Evolutionary conservation across 768 basidiomycete genomes (phyloP), one percentile per base, ranked within the genome.

Genomic region (Collybia nuda): DNA sequence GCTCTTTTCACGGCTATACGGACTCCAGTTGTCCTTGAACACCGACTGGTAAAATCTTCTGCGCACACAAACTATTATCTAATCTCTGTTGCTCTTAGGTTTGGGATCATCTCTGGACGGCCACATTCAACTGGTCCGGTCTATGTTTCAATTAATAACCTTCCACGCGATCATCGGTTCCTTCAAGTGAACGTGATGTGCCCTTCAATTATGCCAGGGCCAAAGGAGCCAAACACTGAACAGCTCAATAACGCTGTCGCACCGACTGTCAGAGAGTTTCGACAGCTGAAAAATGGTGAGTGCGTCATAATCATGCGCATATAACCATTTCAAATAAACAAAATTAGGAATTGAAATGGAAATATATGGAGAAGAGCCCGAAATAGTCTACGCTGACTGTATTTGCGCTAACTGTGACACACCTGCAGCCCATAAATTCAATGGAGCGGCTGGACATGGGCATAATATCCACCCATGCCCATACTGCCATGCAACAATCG

Each of bases 371-470:
- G 47, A 59, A 12, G 44, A 47, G 6, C 35, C 48, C 2, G 50
- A 53, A 7, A 46, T 36, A 0, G 51, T 67, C 12, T 62, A 62
- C 46, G 63, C 57, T 24, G 64, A 63, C 43, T 57, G 45, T 29
- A 50, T 60, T n/a, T 64, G 62, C 35, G 47, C 44, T 9, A 62
- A 58, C 42, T 68, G 62, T 45, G 62, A 68, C 47, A 66, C 57
- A 2, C 64, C 63, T 5, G 62, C 54, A 2, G 60, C 64, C 9
- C 52, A 56, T 2, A 67, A 64, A 39, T 24, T 67, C 36, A 52
- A 49, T 26, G 68, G 63, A 11, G 48, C 54, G 8, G 59, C 63
- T 9, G 62, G 64, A 3, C 64, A 68, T 48, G 50, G 52, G 3
- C 50, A 55, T 28, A 53, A 67, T 28, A 43, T 62, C 23, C 57